Conservation (phyloP, 176 grass and related monocot species). For the Chloris gayana region DNA sequence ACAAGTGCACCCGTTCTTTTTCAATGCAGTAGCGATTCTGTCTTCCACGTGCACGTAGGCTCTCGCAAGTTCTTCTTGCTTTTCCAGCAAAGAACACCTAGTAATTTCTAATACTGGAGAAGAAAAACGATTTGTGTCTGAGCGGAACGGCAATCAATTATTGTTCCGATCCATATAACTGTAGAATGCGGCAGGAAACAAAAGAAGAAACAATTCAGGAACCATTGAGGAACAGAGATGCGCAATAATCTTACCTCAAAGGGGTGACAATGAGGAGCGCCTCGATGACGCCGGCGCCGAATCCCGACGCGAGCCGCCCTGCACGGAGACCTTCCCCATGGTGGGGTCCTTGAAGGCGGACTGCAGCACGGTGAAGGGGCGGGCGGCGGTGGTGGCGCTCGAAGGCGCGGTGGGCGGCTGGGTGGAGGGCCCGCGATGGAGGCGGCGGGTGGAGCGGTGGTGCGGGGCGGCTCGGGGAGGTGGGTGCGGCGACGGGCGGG, state of each 20-base stretch:
- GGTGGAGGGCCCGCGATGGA: no score
- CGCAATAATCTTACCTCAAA: constrained; percentile 65
- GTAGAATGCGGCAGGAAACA: background rate
- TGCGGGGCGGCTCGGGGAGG: no score
- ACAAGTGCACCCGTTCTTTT: background rate
- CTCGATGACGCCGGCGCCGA: constrained; percentile 90
- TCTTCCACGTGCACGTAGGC: background rate
- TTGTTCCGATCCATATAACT: background rate
- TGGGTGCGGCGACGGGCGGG: no score
- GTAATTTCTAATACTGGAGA: background rate
- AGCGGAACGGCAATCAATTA: background rate
- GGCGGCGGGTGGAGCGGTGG: no score
- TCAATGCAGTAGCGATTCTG: background rate
- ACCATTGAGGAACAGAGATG: constrained; percentile 6
- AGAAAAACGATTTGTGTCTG: background rate
- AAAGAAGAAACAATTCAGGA: background rate
- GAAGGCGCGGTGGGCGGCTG: no score
- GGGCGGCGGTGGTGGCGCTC: no score
- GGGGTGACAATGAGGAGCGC: constrained; percentile 94
- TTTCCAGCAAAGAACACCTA: background rate
- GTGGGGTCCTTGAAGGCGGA: constrained; percentile 80
- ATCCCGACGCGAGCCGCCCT: constrained; percentile 61
- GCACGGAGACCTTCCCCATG: constrained; percentile 71
- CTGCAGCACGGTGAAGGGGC: constrained; percentile 87
- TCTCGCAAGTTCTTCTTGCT: background rate